Evolutionary conservation across 371 early-diverging fungal species (phyloP), one percentile per base, ranked within the genome.

Genomic region (Synchytrium microbalum): DNA sequence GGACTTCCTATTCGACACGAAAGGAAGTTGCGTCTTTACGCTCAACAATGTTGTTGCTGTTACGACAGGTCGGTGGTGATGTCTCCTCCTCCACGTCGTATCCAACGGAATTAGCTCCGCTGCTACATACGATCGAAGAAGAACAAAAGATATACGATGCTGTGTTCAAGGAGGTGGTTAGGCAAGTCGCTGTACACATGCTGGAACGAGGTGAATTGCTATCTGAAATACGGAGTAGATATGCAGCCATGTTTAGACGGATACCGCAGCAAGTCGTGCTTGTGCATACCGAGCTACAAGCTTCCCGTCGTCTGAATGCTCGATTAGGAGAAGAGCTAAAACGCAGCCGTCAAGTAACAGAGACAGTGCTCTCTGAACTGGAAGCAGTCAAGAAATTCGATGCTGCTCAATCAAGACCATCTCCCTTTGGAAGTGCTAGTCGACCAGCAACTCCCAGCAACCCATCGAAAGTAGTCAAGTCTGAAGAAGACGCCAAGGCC

Each of bases 151-250:
- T 82, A 62, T 82, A 80, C 68, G 79, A 82, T 66, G 62, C 75
- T 1, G 82, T 80, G 2, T 80, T 82, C 58, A 53, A 61, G 23
- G 82, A 82, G 55, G 61, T 82, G 52, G 74, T 79, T 24, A 71
- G 82, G 8, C 82, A 82, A 63, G 80, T 79, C 14, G 76, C 79
- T 19, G 71, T 79, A 56, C 74, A 80, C 69, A 82, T 82, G 82
- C 69, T 76, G 27, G 82, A 82, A 64, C 75, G 82, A 14, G 82
- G 82, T 28, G 78, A 80, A 63, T 70, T 82, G 5, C 70, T 82
- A 0, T 72, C 74, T 54, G 80, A 82, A 64, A 71, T 82, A 52
- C 69, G 82, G n/a, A 64, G 58, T 13, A 68, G 82, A 16, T 82
- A 82, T 63, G 73, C 75, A 2, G 73, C 67, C 69, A 80, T 82